Base-by-base conservation (phyloP, 2,329 filamentous ascomycete genomes). In the Domatiomyces globalis region DNA sequence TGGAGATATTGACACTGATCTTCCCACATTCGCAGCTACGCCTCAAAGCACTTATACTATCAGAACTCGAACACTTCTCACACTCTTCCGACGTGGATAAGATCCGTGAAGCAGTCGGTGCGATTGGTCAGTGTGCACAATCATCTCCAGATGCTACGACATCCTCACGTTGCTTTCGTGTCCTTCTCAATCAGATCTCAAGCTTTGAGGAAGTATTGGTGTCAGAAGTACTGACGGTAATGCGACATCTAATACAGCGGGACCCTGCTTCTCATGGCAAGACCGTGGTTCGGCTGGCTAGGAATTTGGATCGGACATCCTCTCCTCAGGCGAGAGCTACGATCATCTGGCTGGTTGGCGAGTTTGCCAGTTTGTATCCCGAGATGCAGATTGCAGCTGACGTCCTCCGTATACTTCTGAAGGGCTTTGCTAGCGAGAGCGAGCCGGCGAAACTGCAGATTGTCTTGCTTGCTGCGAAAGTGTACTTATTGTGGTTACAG, bases 341-440 rank as follows among this genome's bases (percentile, higher is more conserved):
- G 48, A 95, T 98, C 56, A 85, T 98, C 60, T 98, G 92, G 92
- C 79, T 98, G 0, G 89, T 96, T 0, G 92, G 92, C 45, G 92
- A 98, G 67, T 96, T 94, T 61, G 81, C 90, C 0, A 87, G 87
- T 0, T 68, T 84, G 2, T 80, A 87, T 51, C 78, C 83, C 8
- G 83, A 89, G 54, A 83, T 92, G 64, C 94, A 94, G 61, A 90
- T 98, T 55, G 92, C 92, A 0, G 83, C 90, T 0, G 92, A 98
- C 62, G 88, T 96, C 5, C 71, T 96, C 33, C 81, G 92, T 6
- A 90, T 96, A 44, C 71, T 98, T 2, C 77, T 88, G 45, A 90
- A 88, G 65, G 84, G 83, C 17, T 98, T 96, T 63, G 74, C 81
- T 1, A 80, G 82, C 55, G 92, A 98, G 68, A 81, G 82, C 1